Evolutionary conservation across 371 early-diverging fungal genomes (phyloP).

Genomic region (Cladochytrium tenue): DNA sequence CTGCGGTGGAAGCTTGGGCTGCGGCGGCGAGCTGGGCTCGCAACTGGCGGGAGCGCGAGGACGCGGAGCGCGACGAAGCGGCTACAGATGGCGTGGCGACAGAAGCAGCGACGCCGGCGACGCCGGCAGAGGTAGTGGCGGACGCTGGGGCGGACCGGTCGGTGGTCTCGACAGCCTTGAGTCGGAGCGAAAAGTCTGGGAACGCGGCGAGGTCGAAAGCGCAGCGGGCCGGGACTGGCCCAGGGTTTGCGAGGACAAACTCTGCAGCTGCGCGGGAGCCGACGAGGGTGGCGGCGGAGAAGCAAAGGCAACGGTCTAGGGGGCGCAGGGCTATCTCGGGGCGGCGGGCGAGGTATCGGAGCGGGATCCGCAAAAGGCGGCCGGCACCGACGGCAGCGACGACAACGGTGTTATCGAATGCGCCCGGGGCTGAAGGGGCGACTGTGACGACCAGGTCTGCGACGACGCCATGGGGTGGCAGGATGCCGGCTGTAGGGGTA

Average conservation of each 20-base stretch:
- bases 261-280: constrained; percentile 28
- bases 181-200: constrained; percentile 25
- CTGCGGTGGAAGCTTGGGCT: too few species aligned
- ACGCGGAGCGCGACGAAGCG: too few species aligned
- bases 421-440: constrained; percentile 24
- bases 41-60: too few species aligned
- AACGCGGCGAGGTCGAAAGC: constrained; percentile 33
- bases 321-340: constrained; percentile 25
- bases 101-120: too few species aligned
- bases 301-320: neutral
- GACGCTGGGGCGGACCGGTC: neutral
- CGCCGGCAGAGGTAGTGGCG: too few species aligned
- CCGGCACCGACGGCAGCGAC: constrained; percentile 38
- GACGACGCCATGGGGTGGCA: constrained; percentile 20
- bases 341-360: constrained; percentile 35
- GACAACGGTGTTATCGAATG: constrained; percentile 34
- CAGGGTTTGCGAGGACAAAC: constrained; percentile 24
- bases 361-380: constrained; percentile 30
- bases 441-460: constrained; percentile 28
- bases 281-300: constrained; percentile 29
- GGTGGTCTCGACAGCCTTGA: neutral
- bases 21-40: too few species aligned
- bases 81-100: too few species aligned
- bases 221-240: constrained; percentile 25
- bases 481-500: constrained; percentile 22